phyloP scores from a whole-genome alignment of 1,139 yeast genomes.

The Scheffersomyces stambukii region DNA sequence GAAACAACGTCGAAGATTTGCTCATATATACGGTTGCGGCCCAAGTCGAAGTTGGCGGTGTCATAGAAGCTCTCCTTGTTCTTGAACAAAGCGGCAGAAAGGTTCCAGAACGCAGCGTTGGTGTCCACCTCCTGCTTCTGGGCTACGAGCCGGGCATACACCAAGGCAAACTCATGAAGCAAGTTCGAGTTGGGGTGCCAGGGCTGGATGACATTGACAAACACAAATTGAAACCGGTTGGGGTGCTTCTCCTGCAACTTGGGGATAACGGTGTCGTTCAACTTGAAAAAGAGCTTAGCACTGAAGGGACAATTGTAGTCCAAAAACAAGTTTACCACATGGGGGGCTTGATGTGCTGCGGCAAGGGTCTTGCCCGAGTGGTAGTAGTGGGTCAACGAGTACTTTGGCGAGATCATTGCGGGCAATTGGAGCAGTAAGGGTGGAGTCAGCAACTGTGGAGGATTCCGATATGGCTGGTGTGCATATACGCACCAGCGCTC shows the following conservation, averaged over 20 bases:
- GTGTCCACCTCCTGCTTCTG: slow-evolving; percentile 19
- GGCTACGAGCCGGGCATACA: slow-evolving; percentile 58
- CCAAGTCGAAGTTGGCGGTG: slow-evolving; percentile 48
- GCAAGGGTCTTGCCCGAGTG: slow-evolving; percentile 19
- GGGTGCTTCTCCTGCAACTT: slow-evolving; percentile 43
- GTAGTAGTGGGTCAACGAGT: slow-evolving; percentile 35
- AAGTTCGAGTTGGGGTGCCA: slow-evolving; percentile 78
- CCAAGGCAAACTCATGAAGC: slow-evolving; percentile 70
- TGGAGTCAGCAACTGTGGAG: no score
- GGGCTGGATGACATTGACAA: slow-evolving; percentile 73
- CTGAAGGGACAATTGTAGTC: slow-evolving; percentile 82
- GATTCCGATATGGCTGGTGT: neutral
- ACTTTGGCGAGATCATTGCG: slow-evolving; percentile 41
- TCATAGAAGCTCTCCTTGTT: slow-evolving; percentile 59
- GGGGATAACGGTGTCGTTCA: slow-evolving; percentile 54
- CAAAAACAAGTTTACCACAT: slow-evolving; percentile 49
- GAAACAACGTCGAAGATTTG: slow-evolving; percentile 52
- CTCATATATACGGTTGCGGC: slow-evolving; percentile 55
- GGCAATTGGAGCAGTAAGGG: slow-evolving; percentile 1
- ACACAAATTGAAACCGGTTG: slow-evolving; percentile 51
- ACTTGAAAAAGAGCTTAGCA: slow-evolving; percentile 56
- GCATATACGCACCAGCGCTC: neutral
- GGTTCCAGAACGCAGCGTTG: slow-evolving; percentile 54
- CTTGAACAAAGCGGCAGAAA: slow-evolving; percentile 51
- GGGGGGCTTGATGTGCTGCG: slow-evolving; percentile 20